phyloP scores from a whole-genome alignment of 257 asterid genomes.

The Penstemon davidsonii region DNA sequence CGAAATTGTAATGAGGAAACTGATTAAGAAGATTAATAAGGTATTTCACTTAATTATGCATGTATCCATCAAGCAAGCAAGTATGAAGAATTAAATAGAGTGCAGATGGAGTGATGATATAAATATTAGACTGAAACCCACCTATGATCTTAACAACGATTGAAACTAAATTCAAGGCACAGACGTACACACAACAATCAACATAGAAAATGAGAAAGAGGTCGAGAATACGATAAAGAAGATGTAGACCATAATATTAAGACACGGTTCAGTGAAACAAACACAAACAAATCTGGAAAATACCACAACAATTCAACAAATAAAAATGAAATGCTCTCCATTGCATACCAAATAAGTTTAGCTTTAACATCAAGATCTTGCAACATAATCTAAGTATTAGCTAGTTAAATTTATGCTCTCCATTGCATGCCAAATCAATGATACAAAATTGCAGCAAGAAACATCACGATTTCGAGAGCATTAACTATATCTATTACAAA shows the following conservation, averaged over 20 bases:
- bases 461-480: background rate
- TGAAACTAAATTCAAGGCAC: background rate
- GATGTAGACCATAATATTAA: too few relatives aligned
- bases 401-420: background rate
- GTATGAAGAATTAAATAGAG: too few relatives aligned
- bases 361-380: background rate
- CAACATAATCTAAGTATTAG: background rate
- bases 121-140: too few relatives aligned
- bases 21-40: too few relatives aligned
- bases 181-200: background rate
- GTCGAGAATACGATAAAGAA: too few relatives aligned
- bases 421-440: background rate
- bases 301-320: too few relatives aligned
- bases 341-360: background rate
- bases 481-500: background rate
- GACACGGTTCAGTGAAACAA: background rate
- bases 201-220: background rate
- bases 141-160: too few relatives aligned
- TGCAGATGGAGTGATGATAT: too few relatives aligned
- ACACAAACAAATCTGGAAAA: background rate
- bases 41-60: too few relatives aligned
- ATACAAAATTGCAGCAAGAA: background rate
- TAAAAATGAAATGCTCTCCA: too few relatives aligned
- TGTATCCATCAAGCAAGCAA: too few relatives aligned
- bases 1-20: conserved; percentile 41